Base-by-base conservation (phyloP, 1,139 yeast species). In the Blastobotrys illinoisensis region DNA sequence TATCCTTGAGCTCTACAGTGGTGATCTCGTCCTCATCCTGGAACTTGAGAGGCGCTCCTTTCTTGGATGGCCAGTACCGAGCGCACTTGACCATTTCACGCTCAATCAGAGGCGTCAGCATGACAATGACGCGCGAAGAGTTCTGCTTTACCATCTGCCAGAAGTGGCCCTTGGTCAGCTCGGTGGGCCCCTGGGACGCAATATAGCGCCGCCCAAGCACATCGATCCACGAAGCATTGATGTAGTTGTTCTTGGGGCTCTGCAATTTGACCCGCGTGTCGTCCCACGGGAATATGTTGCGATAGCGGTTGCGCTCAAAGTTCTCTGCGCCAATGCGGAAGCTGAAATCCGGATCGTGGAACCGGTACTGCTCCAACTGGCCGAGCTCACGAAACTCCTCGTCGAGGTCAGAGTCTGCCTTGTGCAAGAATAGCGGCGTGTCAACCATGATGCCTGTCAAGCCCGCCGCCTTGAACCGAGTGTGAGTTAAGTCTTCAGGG, bases 71-170 rank as follows among this genome's bases (percentile, higher is more conserved):
- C 97, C 97, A 91, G 68, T 91, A 91, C 55, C 77, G 76, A 58
- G 71, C 77, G 67, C 97, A 90, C 68, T 91, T 90, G 53, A 76
- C 80, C 50, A 76, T 70, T 2, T 78, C 74, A 1, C 73, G 73
- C 23, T 75, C 72, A 65, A 89, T 96, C 14, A 90, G 69, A 0
- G 96, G 95, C 0, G 99, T 91, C 49, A 93, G 82, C 98, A 91
- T 93, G 11, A 88, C 85, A 9, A 93, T 75, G 1, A 85, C 80
- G 14, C 76, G 71, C 14, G 73, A 70, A 9, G 70, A 66, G 13
- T 67, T 73, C 72, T 24, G 68, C 73, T 76, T 80, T 44, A 87
- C 82, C 96, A 89, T 89, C 55, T 85, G 83, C 99, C 97, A 91
- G 67, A 88, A 89, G 64, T 87, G 91, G 44, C 73, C 77, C 53